These are phyloP conservation scores for Neofusicoccum parvum DNA, from an alignment of 2,329 filamentous ascomycete genomes.

Conservation along the genomic window DNA sequence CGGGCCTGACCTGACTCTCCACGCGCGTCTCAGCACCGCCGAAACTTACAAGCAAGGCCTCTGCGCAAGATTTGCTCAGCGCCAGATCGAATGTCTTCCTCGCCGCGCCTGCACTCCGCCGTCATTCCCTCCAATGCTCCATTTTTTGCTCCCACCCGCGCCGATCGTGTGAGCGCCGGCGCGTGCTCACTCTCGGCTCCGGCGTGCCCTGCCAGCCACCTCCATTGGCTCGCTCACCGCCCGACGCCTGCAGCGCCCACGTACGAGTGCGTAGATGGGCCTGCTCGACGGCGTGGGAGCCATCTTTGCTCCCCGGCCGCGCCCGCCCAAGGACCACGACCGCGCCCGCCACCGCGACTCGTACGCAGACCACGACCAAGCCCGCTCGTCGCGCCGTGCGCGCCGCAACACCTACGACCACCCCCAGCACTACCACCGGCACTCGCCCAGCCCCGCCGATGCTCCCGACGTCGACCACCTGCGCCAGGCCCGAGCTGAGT, in stretches of 20 bases:
- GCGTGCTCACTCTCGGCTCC: background rate
- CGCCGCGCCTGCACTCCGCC: background rate
- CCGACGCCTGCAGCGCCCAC: constrained; percentile 3
- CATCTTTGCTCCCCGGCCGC: constrained; percentile 10
- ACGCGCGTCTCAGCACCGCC: background rate
- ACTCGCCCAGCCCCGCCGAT: background rate
- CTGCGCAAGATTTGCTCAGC: background rate
- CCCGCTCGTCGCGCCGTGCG: background rate
- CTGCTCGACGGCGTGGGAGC: constrained; percentile 16
- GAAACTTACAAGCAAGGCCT: background rate
- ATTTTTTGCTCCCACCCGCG: too few species aligned
- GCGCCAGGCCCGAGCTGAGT: constrained; percentile 40
- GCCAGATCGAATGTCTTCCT: background rate
- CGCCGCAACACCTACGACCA: constrained; percentile 10
- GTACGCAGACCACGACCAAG: background rate
- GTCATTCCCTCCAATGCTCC: background rate
- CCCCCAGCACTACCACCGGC: background rate
- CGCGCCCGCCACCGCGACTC: background rate
- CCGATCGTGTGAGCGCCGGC: constrained; percentile 10
- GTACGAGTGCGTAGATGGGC: background rate
- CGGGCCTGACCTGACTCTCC: background rate
- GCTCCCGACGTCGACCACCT: constrained; percentile 43
- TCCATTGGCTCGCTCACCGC: constrained; percentile 20
- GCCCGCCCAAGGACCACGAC: background rate
- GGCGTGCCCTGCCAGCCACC: constrained; percentile 4